These are phyloP conservation scores for Platanus orientalis DNA, from an alignment of 164 flowering plant genomes.

Conservation along the genomic window DNA sequence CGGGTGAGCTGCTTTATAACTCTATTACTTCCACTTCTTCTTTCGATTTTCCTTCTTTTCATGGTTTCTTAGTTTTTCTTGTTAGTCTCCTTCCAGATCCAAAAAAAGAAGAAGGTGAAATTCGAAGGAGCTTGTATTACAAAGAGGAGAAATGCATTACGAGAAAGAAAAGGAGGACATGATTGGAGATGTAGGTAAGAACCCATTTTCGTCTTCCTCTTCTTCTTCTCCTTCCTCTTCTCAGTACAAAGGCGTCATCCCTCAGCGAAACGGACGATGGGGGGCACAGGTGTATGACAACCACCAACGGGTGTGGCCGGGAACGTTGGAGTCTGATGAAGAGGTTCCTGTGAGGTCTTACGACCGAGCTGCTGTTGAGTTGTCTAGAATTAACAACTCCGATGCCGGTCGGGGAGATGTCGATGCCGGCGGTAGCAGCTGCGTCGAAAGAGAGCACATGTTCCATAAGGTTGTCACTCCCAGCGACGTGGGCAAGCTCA, in stretches of 20 bases:
- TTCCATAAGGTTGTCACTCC: constrained; percentile 95
- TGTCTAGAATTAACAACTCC: no score
- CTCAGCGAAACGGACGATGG: constrained; percentile 17
- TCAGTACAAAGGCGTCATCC: constrained; percentile 13
- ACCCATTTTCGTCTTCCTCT: constrained; percentile 18
- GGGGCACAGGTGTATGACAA: constrained; percentile 16
- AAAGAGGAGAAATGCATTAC: constrained; percentile 8
- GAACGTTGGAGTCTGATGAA: constrained; percentile 8
- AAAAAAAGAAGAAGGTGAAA: no score
- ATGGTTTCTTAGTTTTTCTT: not conserved
- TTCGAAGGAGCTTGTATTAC: constrained; percentile 10
- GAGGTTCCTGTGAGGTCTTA: constrained; percentile 8
- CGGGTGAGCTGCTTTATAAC: no score
- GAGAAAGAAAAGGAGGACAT: constrained; percentile 15
- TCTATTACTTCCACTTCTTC: no score
- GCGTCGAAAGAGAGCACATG: constrained; percentile 73
- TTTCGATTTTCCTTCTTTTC: no score
- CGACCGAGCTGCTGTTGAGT: no score
- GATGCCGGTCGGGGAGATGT: not conserved
- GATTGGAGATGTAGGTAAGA: constrained; percentile 7
- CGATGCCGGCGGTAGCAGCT: no score
- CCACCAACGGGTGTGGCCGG: constrained; percentile 13
- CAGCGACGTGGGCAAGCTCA: constrained; percentile 93
- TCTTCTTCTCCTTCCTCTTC: constrained; percentile 11
- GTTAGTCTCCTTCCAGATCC: not conserved